Evolutionary conservation across 176 grass and related monocot genomes (phyloP).

Genomic region (Echinochloa phyllopogon): DNA sequence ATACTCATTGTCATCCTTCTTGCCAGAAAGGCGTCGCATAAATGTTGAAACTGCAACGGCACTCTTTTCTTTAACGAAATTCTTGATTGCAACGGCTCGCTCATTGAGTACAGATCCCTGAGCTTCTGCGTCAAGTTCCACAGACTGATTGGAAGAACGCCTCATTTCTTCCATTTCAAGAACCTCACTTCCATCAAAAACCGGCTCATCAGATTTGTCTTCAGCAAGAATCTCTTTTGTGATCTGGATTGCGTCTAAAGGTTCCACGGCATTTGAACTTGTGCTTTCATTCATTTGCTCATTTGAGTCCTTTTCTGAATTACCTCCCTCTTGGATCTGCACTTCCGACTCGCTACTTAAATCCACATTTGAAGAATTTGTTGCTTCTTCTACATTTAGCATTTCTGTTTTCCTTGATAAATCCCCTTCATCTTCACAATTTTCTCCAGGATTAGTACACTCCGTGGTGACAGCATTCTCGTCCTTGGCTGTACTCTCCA

Average conservation of each 20-base stretch:
- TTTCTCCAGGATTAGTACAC: slow-evolving; percentile 47
- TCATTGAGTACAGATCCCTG: slow-evolving; percentile 70
- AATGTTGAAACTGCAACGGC: slow-evolving; percentile 72
- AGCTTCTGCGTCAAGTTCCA: slow-evolving; percentile 50
- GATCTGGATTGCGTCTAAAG: slow-evolving; percentile 44
- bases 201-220: slow-evolving; percentile 73
- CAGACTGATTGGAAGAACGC: slow-evolving; percentile 54
- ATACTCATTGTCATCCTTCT: slow-evolving; percentile 67
- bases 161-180: slow-evolving; percentile 68
- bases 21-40: slow-evolving; percentile 86
- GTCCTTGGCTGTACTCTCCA: slow-evolving; percentile 58
- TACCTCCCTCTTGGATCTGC: slow-evolving; percentile 27
- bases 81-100: slow-evolving; percentile 79
- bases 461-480: slow-evolving; percentile 34
- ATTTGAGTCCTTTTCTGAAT: slow-evolving; percentile 42
- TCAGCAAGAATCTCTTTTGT: slow-evolving; percentile 63
- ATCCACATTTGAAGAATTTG: slow-evolving; percentile 34
- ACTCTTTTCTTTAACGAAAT: slow-evolving; percentile 93
- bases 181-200: slow-evolving; percentile 94
- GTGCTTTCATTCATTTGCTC: slow-evolving; percentile 34
- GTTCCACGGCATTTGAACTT: slow-evolving; percentile 41
- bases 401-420: slow-evolving; percentile 53
- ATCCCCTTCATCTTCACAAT: slow-evolving; percentile 45
- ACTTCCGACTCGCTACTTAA: slow-evolving; percentile 38
- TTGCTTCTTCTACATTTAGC: slow-evolving; percentile 44